Percentiles rank a stretch among this genome's conserved stretches.
Conservation (phyloP, 805 yeast species). For the Barnettozyma sucrosica region DNA sequence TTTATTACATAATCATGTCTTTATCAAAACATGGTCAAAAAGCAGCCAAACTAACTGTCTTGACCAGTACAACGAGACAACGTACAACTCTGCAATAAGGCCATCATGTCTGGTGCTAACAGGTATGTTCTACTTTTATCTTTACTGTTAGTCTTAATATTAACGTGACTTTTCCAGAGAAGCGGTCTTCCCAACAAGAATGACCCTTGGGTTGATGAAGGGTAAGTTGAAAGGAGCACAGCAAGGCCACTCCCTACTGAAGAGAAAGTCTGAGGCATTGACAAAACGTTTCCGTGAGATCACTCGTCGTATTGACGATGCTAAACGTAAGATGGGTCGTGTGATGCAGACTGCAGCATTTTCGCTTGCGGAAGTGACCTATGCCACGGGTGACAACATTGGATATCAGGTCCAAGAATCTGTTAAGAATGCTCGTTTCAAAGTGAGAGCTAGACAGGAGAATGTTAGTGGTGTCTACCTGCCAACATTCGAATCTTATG, state of each 20-base stretch:
- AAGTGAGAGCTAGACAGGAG: conserved; percentile 87
- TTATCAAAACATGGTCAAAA: not conserved
- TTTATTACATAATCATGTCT: not conserved
- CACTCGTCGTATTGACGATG: conserved; percentile 78
- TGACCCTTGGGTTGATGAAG: conserved; percentile 95
- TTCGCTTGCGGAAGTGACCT: conserved; percentile 93
- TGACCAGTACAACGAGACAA: not conserved
- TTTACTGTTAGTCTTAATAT: not conserved
- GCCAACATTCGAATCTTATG: conserved; percentile 85
- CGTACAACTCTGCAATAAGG: not conserved
- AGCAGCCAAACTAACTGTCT: not conserved
- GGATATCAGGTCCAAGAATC: conserved; percentile 94
- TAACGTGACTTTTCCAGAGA: conserved; percentile 45
- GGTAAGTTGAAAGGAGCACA: conserved; percentile 94
- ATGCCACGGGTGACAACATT: conserved; percentile 95
- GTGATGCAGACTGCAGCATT: conserved; percentile 98
- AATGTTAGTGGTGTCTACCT: conserved; percentile 93
- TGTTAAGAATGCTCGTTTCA: conserved; percentile 85
- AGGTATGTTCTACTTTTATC: conserved; percentile 14
- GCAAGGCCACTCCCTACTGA: conserved; percentile 88
- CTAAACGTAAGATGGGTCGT: conserved; percentile 95
- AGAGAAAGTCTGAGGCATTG: conserved; percentile 94
- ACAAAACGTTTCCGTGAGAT: conserved; percentile 96
- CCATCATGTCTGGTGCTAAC: conserved; percentile 20
- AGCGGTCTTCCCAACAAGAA: conserved; percentile 95